Evolutionary conservation across 164 flowering plant genomes (phyloP), one percentile per base, ranked within the genome.

Genomic region (Tetrastigma voinierianum): DNA sequence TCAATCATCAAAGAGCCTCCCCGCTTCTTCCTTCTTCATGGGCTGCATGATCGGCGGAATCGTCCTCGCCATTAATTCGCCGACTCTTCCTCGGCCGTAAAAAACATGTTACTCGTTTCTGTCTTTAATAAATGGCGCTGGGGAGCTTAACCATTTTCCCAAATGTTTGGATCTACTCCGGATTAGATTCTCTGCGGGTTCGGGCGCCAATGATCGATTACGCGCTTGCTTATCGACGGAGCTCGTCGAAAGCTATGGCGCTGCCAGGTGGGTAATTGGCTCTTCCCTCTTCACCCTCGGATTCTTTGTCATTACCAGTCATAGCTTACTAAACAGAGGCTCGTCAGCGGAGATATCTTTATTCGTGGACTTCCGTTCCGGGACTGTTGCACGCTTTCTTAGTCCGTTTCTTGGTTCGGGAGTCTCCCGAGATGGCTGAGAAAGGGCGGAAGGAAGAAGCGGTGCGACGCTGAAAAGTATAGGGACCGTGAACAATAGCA

Each of bases 361-460:
- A 63, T 25, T 5, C 51, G 5, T 24, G 53, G 45, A 63, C 66
- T 25, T 63, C 56, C 8, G 10, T 63, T 48, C 66, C 56, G 13
- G 18, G 14, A 23, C 14, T 51, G 1, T 3, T 63, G 2, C 51
- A 51, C 9, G 3, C 7, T 10, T 4, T 48, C 2, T 8, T 63
- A 16, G 19, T 25, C 17, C 25, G 2, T 23, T 45, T 45, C 46
- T 49, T 63, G 11, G 46, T 51, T 12, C 17, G 46, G 2, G 66
- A 63, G 52, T 63, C 66, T 24, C 66, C 66, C 2, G n/a, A 49
- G 52, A 51, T 90, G 97, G 96, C 87, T 91, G 65, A 82, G 6
- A 69, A 64, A 64, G 97, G 97, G 0, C 72, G 80, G 0, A 69
- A 70, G 48, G 84, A 80, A 46, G 91, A 87, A 56, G 93, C 91